Base-by-base conservation (phyloP, 306 rosid species). In the Ziziphus jujuba region DNA sequence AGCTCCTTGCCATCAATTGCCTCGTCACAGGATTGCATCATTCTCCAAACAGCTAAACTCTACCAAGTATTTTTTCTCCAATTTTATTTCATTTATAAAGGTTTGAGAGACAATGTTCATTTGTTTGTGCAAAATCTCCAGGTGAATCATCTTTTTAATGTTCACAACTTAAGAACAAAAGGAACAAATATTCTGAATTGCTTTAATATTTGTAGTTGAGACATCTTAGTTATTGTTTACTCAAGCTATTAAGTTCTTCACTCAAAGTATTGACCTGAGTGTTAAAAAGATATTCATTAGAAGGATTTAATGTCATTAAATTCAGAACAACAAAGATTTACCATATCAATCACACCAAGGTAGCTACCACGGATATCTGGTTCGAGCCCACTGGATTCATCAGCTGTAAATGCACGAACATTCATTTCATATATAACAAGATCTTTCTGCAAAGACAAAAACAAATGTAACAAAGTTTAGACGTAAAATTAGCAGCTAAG, bases 391-490 rank as follows among this genome's bases (percentile, higher is more conserved):
- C 97, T 93, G 75, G 99, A 93, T 75, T 88, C 90, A 80, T 84
- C 91, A 38, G 54, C 79, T 52, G 99, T 93, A 84, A 86, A 90
- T 69, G 92, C 96, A 47, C 96, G 96, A 45, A 93, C 85, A 79
- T 83, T 93, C 99, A 93, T 93, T 84, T 93, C 99, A 54, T 93
- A 93, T 61, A 93, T 80, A 69, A 90, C 91, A 83, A 93, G 95
- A 85, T 93, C 90, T 64, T 90, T 93, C 99, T 90, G 91, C 84
- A 81, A 72, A 71, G 38, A 64, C 69, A 67, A 48, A 45, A 72
- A 59, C 11, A 66, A 66, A 65, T 76, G 43, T 71, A 57, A n/a
- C 22, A 78, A 71, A 38, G 71, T 50, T 64, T 47, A 74, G 61
- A 49, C 43, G 59, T 45, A 64, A 52, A 59, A 73, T 10, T 43